These are phyloP conservation scores for Vigna unguiculata DNA, from an alignment of 306 rosid species.

Conservation along the genomic window DNA sequence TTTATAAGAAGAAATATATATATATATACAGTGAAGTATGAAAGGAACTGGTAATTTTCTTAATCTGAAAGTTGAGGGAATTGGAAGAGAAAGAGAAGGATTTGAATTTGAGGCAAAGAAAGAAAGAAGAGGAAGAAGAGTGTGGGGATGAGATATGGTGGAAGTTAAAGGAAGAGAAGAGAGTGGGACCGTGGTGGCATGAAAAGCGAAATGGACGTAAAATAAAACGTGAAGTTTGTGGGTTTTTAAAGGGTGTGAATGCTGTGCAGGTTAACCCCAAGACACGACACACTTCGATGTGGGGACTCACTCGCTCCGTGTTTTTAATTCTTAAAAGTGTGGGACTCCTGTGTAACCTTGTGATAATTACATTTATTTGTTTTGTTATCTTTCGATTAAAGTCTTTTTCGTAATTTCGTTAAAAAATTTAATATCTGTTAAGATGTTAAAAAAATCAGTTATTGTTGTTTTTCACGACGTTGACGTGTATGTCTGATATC, in stretches of 20 bases:
- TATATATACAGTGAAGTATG: background rate
- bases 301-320: too few species aligned
- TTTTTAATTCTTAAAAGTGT: too few species aligned
- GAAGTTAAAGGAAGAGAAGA: slow-evolving; percentile 28
- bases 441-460: too few species aligned
- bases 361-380: too few species aligned
- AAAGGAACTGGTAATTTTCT: background rate
- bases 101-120: background rate
- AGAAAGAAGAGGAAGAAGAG: background rate
- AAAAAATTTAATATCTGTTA: too few species aligned
- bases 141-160: slow-evolving; percentile 40
- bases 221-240: slow-evolving; percentile 68
- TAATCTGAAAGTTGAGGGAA: background rate
- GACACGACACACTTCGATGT: slow-evolving; percentile 1
- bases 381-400: too few species aligned
- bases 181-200: slow-evolving; percentile 35
- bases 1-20: too few species aligned
- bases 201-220: slow-evolving; percentile 51
- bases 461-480: background rate
- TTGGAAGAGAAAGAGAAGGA: background rate
- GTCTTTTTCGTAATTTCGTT: too few species aligned
- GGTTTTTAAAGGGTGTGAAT: slow-evolving; percentile 16
- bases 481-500: background rate
- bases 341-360: too few species aligned
- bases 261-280: background rate